A percentile compares a stretch with the other conserved stretches of the same genome.
phyloP scores from a whole-genome alignment of 1,139 yeast species.

The Citeromyces hawaiiensis region DNA sequence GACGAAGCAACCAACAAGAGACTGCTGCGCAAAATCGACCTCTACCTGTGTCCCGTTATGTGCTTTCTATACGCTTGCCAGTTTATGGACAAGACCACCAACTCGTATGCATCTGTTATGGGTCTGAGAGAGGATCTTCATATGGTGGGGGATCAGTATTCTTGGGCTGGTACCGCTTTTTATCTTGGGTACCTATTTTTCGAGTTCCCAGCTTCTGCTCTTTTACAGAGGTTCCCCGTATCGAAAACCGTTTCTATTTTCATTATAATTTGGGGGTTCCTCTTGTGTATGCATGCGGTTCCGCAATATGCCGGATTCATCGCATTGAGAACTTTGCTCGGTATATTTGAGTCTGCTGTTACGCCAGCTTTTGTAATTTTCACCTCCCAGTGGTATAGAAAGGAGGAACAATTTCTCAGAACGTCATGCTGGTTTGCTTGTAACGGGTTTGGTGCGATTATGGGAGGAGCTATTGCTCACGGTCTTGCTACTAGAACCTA shows the following conservation, averaged over 20 bases:
- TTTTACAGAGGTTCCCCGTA: conserved; percentile 24
- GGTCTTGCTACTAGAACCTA: conserved; percentile 19
- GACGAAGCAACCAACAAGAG: conserved; percentile 4
- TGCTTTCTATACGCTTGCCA: conserved; percentile 43
- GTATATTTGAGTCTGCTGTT: conserved; percentile 26
- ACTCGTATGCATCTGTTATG: conserved; percentile 45
- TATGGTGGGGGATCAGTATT: conserved; percentile 35
- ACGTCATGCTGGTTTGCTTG: conserved; percentile 29
- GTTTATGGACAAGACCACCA: conserved; percentile 53
- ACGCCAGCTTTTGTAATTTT: too few relatives aligned
- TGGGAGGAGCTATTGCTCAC: conserved; percentile 38
- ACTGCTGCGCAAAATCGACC: conserved; percentile 38
- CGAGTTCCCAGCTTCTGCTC: conserved; percentile 24
- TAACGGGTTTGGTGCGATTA: conserved; percentile 30
- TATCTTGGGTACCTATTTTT: too few relatives aligned
- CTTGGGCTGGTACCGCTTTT: conserved; percentile 42
- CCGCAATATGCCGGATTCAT: conserved; percentile 23
- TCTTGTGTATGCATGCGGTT: conserved; percentile 23
- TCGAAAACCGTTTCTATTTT: conserved; percentile 20
- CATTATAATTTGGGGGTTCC: conserved; percentile 26
- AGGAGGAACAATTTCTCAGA: conserved; percentile 27
- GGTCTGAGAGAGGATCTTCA: conserved; percentile 32
- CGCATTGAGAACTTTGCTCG: conserved; percentile 25
- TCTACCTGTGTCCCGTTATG: conserved; percentile 39
- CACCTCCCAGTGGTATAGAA: conserved; percentile 35